phyloP scores from a whole-genome alignment of 2,329 filamentous ascomycete genomes.

The Sporothrix phasma region DNA sequence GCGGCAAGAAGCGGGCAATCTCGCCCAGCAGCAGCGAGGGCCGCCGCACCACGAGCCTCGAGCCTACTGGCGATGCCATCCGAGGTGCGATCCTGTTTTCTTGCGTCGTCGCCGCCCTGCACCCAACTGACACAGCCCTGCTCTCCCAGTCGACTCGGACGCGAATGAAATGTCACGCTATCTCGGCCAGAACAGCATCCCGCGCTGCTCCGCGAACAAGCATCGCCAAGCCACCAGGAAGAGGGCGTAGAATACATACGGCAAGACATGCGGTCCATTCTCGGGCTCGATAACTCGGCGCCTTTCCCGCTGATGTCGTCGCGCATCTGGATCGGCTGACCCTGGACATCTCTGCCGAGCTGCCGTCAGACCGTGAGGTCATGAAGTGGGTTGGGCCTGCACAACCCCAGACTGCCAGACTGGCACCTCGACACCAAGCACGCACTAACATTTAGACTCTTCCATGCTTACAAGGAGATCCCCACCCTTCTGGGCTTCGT shows the following conservation, averaged over 20 bases:
- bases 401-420: not conserved
- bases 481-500: conserved; percentile 60
- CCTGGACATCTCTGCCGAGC: conserved; percentile 49
- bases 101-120: not conserved
- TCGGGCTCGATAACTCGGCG: conserved; percentile 55
- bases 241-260: conserved; percentile 46
- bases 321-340: conserved; percentile 49
- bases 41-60: conserved; percentile 20
- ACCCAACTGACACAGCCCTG: not conserved
- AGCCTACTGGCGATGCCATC: conserved; percentile 15
- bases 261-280: conserved; percentile 55
- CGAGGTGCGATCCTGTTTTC: conserved; percentile 13
- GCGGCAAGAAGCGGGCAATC: conserved; percentile 33
- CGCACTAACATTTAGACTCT: conserved; percentile 36
- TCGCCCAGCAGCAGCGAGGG: conserved; percentile 33
- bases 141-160: conserved; percentile 40
- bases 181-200: conserved; percentile 58
- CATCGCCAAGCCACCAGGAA: conserved; percentile 41
- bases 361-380: conserved; percentile 55
- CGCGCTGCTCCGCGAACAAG: conserved; percentile 53
- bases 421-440: not conserved
- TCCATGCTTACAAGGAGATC: conserved; percentile 57
- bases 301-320: conserved; percentile 59
- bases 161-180: conserved; percentile 47
- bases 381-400: conserved; percentile 45